Evolutionary conservation across 345 rosid genomes (phyloP).

Genomic region (Eucalyptus albens): DNA sequence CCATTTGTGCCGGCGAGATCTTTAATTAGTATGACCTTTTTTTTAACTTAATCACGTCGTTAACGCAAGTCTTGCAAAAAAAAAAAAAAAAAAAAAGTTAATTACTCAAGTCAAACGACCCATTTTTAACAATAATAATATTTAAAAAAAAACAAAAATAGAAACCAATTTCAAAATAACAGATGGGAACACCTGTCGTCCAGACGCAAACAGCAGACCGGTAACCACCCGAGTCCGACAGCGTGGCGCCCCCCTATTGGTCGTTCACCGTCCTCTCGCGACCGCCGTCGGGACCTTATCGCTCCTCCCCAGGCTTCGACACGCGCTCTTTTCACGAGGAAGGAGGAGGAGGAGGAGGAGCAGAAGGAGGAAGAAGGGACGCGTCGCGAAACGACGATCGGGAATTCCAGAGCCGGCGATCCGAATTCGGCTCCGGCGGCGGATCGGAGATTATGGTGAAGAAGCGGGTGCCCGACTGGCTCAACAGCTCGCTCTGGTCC

Average conservation of each 20-base stretch:
- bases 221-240: too few species aligned
- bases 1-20: not conserved
- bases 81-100: too few species aligned
- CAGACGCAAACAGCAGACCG: not conserved
- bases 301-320: not conserved
- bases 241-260: not conserved
- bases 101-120: not conserved
- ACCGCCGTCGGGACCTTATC: not conserved
- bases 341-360: not conserved
- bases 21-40: not conserved
- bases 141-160: not conserved
- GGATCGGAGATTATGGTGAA: conserved; percentile 34
- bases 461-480: conserved; percentile 93
- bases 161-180: not conserved
- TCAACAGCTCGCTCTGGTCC: conserved; percentile 92
- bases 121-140: not conserved
- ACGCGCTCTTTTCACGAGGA: not conserved
- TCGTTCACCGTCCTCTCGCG: not conserved
- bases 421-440: not conserved
- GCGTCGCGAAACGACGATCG: not conserved
- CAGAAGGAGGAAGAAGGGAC: not conserved
- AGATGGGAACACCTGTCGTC: not conserved
- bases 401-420: not conserved
- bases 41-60: not conserved
- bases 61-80: too few species aligned